Evolutionary conservation across 192 early-diverging fungal genomes (phyloP).

Genomic region (Lunasporangiospora selenospora): DNA sequence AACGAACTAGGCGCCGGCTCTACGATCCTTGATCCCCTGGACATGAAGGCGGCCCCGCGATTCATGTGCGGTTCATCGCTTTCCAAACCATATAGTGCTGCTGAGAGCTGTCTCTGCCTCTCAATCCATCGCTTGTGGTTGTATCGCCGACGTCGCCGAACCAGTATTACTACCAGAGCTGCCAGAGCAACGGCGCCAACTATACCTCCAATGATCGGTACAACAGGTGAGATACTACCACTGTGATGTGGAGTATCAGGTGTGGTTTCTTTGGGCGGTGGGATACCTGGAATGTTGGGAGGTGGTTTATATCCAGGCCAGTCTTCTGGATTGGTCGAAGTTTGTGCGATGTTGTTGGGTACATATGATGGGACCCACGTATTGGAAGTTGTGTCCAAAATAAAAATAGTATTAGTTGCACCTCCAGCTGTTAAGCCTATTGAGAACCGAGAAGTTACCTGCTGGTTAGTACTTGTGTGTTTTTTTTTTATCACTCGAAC

Average conservation of each 20-base stretch:
- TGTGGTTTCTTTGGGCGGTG: conserved; percentile 1
- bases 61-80: too few species aligned
- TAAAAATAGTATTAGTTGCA: conserved; percentile 31
- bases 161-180: background rate
- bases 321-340: conserved; percentile 40
- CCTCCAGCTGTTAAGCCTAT: conserved; percentile 39
- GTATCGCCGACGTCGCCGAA: conserved; percentile 4
- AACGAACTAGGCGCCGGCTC: conserved; percentile 11
- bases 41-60: too few species aligned
- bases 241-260: background rate
- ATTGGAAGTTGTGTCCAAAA: conserved; percentile 31
- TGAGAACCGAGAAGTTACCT: too few species aligned
- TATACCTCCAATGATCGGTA: conserved; percentile 23
- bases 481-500: too few species aligned
- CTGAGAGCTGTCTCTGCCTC: too few species aligned
- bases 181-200: conserved; percentile 11
- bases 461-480: too few species aligned
- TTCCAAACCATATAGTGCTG: too few species aligned
- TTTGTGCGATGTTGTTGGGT: conserved; percentile 20
- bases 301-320: conserved; percentile 50
- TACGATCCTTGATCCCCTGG: too few species aligned
- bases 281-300: conserved; percentile 2
- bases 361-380: conserved; percentile 37
- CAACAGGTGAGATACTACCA: background rate
- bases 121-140: background rate